Percentiles rank a stretch among this genome's conserved stretches.
phyloP scores from a whole-genome alignment of 768 basidiomycete genomes.

The Leccinum truebloodii region DNA sequence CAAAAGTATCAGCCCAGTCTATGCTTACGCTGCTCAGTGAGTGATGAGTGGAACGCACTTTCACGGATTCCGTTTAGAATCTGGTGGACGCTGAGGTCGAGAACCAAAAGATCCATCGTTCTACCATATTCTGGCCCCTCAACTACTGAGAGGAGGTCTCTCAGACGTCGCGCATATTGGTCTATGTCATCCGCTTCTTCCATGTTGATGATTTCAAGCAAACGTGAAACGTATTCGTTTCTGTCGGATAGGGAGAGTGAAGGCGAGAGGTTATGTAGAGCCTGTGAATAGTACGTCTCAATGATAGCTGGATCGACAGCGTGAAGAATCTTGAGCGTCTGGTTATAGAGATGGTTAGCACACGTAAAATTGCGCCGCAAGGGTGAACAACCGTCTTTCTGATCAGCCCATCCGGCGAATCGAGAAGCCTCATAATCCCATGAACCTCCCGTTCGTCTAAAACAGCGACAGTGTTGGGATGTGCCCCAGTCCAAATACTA shows the following conservation, averaged over 20 bases:
- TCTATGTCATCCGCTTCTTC: slow-evolving; percentile 53
- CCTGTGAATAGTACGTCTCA: slow-evolving; percentile 51
- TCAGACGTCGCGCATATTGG: slow-evolving; percentile 53
- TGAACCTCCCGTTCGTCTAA: slow-evolving; percentile 78
- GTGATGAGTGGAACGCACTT: slow-evolving; percentile 40
- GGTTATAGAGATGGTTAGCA: slow-evolving; percentile 9
- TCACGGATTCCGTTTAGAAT: slow-evolving; percentile 51
- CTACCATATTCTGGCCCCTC: slow-evolving; percentile 35
- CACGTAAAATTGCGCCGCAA: not conserved
- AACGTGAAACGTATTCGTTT: slow-evolving; percentile 44
- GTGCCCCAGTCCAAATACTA: slow-evolving; percentile 67
- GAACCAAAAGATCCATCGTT: slow-evolving; percentile 39
- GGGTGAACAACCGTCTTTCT: slow-evolving; percentile 53
- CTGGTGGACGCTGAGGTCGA: slow-evolving; percentile 58
- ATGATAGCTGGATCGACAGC: slow-evolving; percentile 61
- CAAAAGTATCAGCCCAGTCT: slow-evolving; percentile 12
- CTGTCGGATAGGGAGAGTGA: slow-evolving; percentile 36
- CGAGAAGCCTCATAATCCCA: slow-evolving; percentile 64
- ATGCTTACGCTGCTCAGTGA: not conserved
- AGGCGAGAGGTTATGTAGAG: slow-evolving; percentile 39
- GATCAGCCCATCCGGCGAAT: slow-evolving; percentile 57
- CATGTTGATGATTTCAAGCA: slow-evolving; percentile 58
- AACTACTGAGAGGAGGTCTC: slow-evolving; percentile 40
- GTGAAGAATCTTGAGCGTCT: slow-evolving; percentile 64
- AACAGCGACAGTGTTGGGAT: slow-evolving; percentile 46